Percentiles rank a stretch among this genome's conserved stretches.
Evolutionary conservation across 225 moss, liverwort and hornwort genomes (phyloP).

Genomic region (Rhytidiadelphus loreus): DNA sequence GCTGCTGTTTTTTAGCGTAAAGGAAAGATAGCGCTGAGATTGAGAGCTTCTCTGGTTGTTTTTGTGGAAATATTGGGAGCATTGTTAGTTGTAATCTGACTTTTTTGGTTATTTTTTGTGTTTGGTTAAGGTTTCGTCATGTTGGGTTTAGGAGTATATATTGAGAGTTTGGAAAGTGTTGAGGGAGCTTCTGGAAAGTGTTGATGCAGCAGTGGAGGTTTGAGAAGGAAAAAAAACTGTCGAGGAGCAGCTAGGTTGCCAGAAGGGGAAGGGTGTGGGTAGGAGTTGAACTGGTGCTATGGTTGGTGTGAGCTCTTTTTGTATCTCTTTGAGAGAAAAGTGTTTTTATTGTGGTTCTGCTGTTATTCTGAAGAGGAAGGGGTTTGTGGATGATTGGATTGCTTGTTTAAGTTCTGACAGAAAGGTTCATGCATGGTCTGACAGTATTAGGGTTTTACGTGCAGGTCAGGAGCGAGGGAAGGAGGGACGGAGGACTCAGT

Average conservation of each 20-base stretch:
- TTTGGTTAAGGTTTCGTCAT: not conserved
- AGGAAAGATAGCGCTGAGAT: not conserved
- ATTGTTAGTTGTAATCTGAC: not conserved
- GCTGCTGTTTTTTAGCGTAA: not conserved
- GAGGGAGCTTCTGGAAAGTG: not conserved
- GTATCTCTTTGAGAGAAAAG: not conserved
- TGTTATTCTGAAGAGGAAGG: not conserved
- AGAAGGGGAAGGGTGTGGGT: conserved; percentile 20
- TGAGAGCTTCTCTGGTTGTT: not conserved
- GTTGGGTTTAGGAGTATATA: not conserved
- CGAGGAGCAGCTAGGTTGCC: not conserved
- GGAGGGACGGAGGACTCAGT: not conserved
- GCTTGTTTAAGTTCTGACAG: not conserved
- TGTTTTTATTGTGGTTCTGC: not conserved
- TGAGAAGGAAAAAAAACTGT: not conserved
- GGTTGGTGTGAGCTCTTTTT: conserved; percentile 8
- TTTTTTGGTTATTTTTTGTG: not conserved
- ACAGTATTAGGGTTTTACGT: conserved; percentile 32
- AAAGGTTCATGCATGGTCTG: not conserved
- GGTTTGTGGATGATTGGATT: not conserved
- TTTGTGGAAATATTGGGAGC: not conserved
- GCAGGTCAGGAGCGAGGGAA: conserved; percentile 6
- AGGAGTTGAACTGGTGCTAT: conserved; percentile 22
- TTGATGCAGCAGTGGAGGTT: not conserved
- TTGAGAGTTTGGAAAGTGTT: not conserved